Base-by-base conservation (phyloP, 768 basidiomycete genomes). In the Boletus insuetus region DNA sequence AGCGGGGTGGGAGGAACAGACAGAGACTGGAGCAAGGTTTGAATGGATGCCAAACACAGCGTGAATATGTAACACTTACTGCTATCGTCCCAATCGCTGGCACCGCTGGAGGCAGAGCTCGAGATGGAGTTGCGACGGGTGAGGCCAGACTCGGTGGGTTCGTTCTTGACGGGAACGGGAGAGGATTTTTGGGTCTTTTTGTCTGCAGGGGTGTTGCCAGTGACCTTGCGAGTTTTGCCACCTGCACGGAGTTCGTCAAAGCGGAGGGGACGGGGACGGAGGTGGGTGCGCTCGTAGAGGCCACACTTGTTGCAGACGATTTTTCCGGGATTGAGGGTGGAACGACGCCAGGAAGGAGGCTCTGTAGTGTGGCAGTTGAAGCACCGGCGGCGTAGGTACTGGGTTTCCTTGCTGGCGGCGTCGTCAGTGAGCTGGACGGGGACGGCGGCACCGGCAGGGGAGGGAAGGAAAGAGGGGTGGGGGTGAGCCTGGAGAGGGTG, bases 271-370 rank as follows among this genome's bases (percentile, higher is more conserved):
- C 91, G 80, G 6, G 91, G 83, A 22, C 91, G 82, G 52, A 93
- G 72, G 61, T 94, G 91, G 13, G 91, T 94, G 66, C 91, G 89
- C 72, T 94, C 91, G 65, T 94, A 94, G 38, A 94, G 79, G 11
- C 91, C 91, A 60, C 91, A 94, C 77, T 94, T 94, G 80, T 94
- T 94, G 81, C 91, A 94, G 43, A 94, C 91, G 65, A 94, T 94
- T 74, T 94, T 94, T 60, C 91, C 91, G 0, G 89, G 89, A 71
- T 91, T 91, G 65, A 94, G 85, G 6, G 91, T 93, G 31, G 84
- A 87, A 43, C 91, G 83, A 51, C 91, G 86, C 91, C 91, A 94
- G 24, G 83, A 86, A 8, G 91, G 91, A 0, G 91, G 91, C 68
- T 94, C 91, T 2, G 91, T 94, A 19, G 91, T 91, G 68, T 91